phyloP scores from a whole-genome alignment of 2,329 filamentous ascomycete genomes.

The Claviceps fusiformis region DNA sequence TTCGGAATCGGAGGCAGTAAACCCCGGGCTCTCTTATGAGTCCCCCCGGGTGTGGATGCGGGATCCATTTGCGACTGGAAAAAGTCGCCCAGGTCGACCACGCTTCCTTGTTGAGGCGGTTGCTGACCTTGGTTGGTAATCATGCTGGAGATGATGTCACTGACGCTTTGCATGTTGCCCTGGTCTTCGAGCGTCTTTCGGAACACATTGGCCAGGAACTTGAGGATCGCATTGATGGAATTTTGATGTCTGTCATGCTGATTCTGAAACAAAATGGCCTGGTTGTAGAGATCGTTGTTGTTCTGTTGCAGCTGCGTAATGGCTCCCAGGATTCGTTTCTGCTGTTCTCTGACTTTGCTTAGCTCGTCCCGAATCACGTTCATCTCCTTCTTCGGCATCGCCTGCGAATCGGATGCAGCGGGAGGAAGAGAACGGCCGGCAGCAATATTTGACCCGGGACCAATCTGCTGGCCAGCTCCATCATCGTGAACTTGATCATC shows the following conservation, averaged over 20 bases:
- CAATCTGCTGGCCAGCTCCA: constrained; percentile 21
- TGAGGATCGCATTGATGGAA: constrained; percentile 96
- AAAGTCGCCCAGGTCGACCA: constrained; percentile 49
- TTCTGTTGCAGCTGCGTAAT: constrained; percentile 71
- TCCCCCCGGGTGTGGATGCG: constrained; percentile 24
- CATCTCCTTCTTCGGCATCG: constrained; percentile 58
- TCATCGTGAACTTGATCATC: constrained; percentile 50
- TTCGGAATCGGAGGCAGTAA: constrained; percentile 41
- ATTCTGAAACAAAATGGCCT: constrained; percentile 78
- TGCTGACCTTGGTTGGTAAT: constrained; percentile 44
- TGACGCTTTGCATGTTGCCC: constrained; percentile 59
- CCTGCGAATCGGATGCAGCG: constrained; percentile 28
- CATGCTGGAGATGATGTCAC: constrained; percentile 69
- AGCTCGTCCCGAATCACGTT: constrained; percentile 67
- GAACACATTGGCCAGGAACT: constrained; percentile 93
- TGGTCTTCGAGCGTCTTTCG: constrained; percentile 74
- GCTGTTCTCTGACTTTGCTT: constrained; percentile 69
- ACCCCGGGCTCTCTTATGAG: constrained; percentile 37
- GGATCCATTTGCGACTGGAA: constrained; percentile 32
- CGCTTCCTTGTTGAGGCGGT: constrained; percentile 36
- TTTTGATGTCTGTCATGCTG: constrained; percentile 95
- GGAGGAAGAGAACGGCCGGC: constrained; percentile 24
- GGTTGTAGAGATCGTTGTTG: constrained; percentile 76
- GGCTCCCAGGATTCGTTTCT: constrained; percentile 71
- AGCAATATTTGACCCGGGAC: constrained; percentile 9